Evolutionary conservation across 768 basidiomycete genomes (phyloP).

Genomic region (Hericium alpestre): DNA sequence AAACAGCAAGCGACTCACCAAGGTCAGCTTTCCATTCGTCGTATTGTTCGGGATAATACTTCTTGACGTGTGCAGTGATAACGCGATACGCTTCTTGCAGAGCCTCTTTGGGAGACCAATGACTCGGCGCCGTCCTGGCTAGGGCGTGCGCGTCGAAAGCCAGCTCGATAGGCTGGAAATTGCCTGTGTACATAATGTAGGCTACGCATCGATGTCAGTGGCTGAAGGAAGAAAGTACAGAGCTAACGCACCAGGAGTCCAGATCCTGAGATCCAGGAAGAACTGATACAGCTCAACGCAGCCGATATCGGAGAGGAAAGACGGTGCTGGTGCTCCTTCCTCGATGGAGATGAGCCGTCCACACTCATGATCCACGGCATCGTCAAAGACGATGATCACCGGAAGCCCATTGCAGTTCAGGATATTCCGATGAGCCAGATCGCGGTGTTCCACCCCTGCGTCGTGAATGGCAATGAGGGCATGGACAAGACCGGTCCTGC

Average conservation of each 20-base stretch:
- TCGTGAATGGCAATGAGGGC: not conserved
- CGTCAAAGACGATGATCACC: not conserved
- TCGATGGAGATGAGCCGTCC: not conserved
- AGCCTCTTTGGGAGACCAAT: no score
- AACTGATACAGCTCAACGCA: not conserved
- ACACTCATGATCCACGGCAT: not conserved
- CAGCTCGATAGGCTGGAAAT: not conserved
- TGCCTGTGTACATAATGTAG: not conserved
- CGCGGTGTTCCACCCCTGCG: not conserved
- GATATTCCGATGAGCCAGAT: not conserved
- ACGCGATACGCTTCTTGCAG: not conserved
- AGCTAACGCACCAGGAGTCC: not conserved
- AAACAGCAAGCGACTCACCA: no score
- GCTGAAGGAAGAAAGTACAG: not conserved
- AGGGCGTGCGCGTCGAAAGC: not conserved
- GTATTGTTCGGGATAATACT: not conserved
- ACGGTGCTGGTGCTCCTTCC: not conserved
- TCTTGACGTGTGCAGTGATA: not conserved
- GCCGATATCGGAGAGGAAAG: not conserved
- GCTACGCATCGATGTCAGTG: not conserved
- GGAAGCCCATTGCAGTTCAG: not conserved
- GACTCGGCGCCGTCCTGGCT: not conserved
- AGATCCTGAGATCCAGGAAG: not conserved
- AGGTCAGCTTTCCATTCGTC: no score
- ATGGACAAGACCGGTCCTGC: not conserved